Evolutionary conservation across 2,329 filamentous ascomycete genomes (phyloP), one percentile per base, ranked within the genome.

Genomic region (Geosmithia flava): DNA sequence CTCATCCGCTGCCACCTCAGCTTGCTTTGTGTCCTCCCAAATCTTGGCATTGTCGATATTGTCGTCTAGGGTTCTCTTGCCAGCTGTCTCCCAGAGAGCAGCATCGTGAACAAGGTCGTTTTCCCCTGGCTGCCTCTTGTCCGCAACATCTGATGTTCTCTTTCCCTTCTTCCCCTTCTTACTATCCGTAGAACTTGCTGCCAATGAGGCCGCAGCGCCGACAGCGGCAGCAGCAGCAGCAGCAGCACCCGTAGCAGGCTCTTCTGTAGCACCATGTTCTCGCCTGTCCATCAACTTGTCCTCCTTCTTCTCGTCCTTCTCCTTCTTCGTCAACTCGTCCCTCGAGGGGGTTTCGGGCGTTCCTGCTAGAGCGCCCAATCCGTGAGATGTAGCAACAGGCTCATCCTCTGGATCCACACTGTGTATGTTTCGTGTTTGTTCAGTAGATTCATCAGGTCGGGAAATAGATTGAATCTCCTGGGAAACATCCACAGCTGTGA

Each of bases 21-120:
- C 50, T 41, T n/a, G 45, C 46, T 37, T 48, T 41, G 40, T 49
- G 27, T 45, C 49, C 23, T 60, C 61, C 63, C 59, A 64, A 43
- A 63, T 66, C 29, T 57, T 51, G 29, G 56, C 53, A 15, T 53
- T 51, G 39, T 53, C 51, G 37, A 51, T 45, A 16, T 49, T 50
- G 7, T 50, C 50, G 16, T 51, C 53, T 16, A 65, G 39, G 7
- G 52, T 52, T 50, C 62, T 69, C 51, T 62, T 64, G 43, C 71
- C 65, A 13, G 63, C 62, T 20, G 64, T 66, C 54, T 74, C 67
- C 68, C 68, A 70, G 23, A 71, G 56, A 16, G 62, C 59, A 46
- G 66, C 59, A 53, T 72, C 66, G 51, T 74, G 67, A 56, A 71
- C 69, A 29, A 69, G 55, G 53, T 72, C 68, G 43, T 72, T 68